These are phyloP conservation scores for Hericium rajendrae DNA, from an alignment of 768 basidiomycete genomes.

Conservation along the genomic window DNA sequence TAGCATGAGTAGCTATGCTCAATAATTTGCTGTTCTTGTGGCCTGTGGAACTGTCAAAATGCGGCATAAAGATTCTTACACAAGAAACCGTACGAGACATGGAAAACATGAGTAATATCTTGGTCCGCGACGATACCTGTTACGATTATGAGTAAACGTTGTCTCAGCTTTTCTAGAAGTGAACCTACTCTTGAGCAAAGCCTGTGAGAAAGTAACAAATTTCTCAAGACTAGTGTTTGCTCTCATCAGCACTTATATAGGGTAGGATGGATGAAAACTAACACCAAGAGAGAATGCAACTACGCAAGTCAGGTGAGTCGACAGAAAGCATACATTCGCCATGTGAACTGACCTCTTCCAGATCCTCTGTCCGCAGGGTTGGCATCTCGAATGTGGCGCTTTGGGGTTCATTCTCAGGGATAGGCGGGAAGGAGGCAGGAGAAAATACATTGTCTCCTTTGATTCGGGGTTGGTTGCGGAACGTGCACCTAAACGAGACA, in stretches of 20 bases:
- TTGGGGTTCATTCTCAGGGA: too few relatives aligned
- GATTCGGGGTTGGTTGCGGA: neutral
- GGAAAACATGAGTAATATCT: constrained; percentile 7
- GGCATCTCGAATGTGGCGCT: too few relatives aligned
- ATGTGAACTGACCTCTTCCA: neutral
- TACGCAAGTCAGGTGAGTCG: neutral
- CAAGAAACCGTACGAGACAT: constrained; percentile 3
- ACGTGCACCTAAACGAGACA: constrained; percentile 3
- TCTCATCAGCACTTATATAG: neutral
- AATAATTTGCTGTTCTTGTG: constrained; percentile 8
- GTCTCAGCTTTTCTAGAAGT: too few relatives aligned
- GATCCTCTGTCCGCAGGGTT: neutral
- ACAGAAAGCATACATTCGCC: neutral
- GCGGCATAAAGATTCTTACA: too few relatives aligned
- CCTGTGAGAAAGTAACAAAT: neutral
- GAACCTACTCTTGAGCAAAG: constrained; percentile 2
- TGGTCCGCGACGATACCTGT: constrained; percentile 8
- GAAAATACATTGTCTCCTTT: neutral
- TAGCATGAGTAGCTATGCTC: constrained; percentile 9
- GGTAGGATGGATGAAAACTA: constrained; percentile 4
- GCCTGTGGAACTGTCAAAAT: neutral
- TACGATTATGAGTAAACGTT: neutral
- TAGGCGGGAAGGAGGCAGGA: neutral
- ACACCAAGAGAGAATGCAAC: neutral
- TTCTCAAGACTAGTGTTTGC: neutral